These are phyloP conservation scores for Zoysia matrella DNA, from an alignment of 202 grass and related monocot genomes.

Conservation along the genomic window DNA sequence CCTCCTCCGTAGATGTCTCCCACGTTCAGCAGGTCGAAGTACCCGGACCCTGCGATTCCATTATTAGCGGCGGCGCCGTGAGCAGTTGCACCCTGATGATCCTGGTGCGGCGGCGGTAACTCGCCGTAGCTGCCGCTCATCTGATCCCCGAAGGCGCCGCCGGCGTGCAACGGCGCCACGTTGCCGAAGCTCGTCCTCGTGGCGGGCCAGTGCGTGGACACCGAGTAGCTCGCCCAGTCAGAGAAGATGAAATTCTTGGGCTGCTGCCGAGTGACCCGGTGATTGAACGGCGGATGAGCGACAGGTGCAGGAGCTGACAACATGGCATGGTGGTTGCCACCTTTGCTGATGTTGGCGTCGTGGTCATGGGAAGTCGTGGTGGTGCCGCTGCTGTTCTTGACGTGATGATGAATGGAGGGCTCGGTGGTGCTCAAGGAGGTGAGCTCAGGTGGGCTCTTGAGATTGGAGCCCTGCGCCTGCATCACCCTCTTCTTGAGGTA, in stretches of 20 bases:
- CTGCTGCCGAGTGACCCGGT: slow-evolving; percentile 24
- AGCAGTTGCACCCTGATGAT: slow-evolving; percentile 23
- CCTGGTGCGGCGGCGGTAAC: slow-evolving; percentile 29
- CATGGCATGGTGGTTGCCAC: not conserved
- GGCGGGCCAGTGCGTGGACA: slow-evolving; percentile 54
- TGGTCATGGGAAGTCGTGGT: slow-evolving; percentile 52
- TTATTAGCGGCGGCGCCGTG: not conserved
- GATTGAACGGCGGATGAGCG: slow-evolving; percentile 37
- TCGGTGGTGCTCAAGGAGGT: slow-evolving; percentile 57
- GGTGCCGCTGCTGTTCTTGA: slow-evolving; percentile 48
- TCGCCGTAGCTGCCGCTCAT: slow-evolving; percentile 56
- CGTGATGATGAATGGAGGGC: slow-evolving; percentile 41
- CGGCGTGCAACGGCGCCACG: slow-evolving; percentile 40
- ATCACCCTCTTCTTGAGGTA: slow-evolving; percentile 81
- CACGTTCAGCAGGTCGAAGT: slow-evolving; percentile 82
- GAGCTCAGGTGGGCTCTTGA: slow-evolving; percentile 41
- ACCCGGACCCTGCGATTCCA: slow-evolving; percentile 49
- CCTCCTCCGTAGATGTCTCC: slow-evolving; percentile 62
- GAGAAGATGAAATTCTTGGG: slow-evolving; percentile 53
- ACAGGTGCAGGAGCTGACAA: slow-evolving; percentile 33
- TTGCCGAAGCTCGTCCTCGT: slow-evolving; percentile 59
- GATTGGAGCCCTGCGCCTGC: slow-evolving; percentile 54
- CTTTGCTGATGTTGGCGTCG: slow-evolving; percentile 39
- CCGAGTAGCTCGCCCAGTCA: slow-evolving; percentile 64
- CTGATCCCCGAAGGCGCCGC: slow-evolving; percentile 49